Percentiles rank a stretch among this genome's conserved stretches.
These are phyloP conservation scores for Gossypium rotundifolium DNA, from an alignment of 345 rosid genomes.

Conservation along the genomic window DNA sequence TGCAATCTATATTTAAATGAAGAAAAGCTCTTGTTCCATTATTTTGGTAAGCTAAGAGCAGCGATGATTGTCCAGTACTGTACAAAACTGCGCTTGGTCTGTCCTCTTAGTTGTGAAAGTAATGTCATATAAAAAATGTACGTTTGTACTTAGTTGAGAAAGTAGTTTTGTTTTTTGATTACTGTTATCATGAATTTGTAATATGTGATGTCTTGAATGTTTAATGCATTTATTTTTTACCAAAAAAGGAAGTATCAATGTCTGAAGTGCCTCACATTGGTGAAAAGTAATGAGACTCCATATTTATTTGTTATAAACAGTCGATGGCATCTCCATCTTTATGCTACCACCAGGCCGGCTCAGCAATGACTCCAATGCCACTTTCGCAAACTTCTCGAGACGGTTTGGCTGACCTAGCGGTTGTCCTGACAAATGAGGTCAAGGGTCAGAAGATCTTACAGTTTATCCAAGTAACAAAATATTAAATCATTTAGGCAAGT, in stretches of 20 bases:
- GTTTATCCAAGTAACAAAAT: background rate
- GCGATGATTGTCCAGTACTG: background rate
- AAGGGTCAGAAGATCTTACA: background rate
- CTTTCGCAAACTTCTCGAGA: too few species aligned
- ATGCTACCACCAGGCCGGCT: constrained; percentile 81
- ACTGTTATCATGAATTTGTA: too few species aligned
- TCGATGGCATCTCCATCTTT: constrained; percentile 82
- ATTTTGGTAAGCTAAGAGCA: background rate
- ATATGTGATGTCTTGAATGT: too few species aligned
- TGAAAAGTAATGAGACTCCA: constrained; percentile 70
- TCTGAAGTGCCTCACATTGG: constrained; percentile 82
- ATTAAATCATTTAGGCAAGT: background rate
- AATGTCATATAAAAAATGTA: background rate
- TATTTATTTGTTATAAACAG: constrained; percentile 80
- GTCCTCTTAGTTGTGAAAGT: background rate
- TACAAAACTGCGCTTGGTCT: background rate
- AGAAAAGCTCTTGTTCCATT: background rate
- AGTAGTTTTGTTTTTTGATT: too few species aligned
- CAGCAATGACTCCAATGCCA: constrained; percentile 63
- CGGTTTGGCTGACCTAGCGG: too few species aligned
- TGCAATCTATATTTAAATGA: background rate
- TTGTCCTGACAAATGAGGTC: constrained; percentile 30
- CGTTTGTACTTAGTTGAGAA: too few species aligned
- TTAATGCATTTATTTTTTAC: too few species aligned
- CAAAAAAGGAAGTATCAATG: constrained; percentile 31